Percentiles rank a stretch among this genome's conserved stretches.
These are phyloP conservation scores for Arthrobotrys sinensis DNA, from an alignment of 2,329 filamentous ascomycete species.

Conservation along the genomic window DNA sequence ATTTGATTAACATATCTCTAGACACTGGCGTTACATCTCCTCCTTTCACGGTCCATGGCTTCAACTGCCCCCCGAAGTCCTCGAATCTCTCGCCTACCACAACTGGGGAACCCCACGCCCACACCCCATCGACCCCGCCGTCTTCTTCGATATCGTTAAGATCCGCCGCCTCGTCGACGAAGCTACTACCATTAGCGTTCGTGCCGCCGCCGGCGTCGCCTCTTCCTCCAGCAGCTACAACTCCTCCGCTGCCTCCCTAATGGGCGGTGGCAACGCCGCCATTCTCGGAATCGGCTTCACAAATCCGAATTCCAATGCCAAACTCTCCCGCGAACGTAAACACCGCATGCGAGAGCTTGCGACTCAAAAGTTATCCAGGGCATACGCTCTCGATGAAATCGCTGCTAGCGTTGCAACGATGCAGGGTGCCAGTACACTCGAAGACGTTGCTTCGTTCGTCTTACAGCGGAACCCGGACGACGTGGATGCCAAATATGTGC, in stretches of 20 bases:
- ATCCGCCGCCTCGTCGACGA: slow-evolving; percentile 85
- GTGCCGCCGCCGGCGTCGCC: slow-evolving; percentile 81
- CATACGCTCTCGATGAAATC: slow-evolving; percentile 86
- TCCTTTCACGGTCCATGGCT: slow-evolving; percentile 88
- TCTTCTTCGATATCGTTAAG: slow-evolving; percentile 88
- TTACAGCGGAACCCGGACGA: slow-evolving; percentile 79
- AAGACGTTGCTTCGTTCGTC: slow-evolving; percentile 82
- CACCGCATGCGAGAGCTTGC: slow-evolving; percentile 86
- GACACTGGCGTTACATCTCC: slow-evolving; percentile 88
- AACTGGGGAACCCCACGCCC: slow-evolving; percentile 85
- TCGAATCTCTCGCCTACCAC: slow-evolving; percentile 82
- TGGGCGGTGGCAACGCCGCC: slow-evolving; percentile 70
- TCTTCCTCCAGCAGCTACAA: slow-evolving; percentile 71
- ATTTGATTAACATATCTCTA: slow-evolving; percentile 66
- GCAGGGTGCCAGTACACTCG: slow-evolving; percentile 83
- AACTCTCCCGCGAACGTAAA: slow-evolving; percentile 81
- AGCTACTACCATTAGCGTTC: slow-evolving; percentile 82
- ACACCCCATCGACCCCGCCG: slow-evolving; percentile 82
- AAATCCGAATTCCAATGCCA: slow-evolving; percentile 72
- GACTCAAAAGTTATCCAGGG: slow-evolving; percentile 81
- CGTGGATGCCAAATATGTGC: slow-evolving; percentile 85
- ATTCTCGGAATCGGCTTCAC: slow-evolving; percentile 74
- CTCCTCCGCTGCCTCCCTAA: slow-evolving; percentile 68
- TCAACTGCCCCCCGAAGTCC: slow-evolving; percentile 82
- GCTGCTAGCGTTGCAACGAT: slow-evolving; percentile 86